phyloP scores from a whole-genome alignment of 345 rosid species.

The Populus simonii region DNA sequence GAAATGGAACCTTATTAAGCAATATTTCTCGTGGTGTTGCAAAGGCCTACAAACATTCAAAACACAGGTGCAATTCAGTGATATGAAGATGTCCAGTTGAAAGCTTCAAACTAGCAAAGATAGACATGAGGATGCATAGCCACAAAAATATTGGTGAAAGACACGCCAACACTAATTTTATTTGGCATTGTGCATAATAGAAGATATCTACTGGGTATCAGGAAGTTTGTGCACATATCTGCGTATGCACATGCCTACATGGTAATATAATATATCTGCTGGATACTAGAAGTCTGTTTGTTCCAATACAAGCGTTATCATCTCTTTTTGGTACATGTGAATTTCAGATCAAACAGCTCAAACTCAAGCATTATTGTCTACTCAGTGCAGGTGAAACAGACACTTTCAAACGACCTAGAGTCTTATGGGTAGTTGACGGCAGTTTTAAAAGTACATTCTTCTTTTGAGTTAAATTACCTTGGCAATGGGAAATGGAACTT shows the following conservation, averaged over 20 bases:
- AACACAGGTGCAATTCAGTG: not conserved
- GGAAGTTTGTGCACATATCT: not conserved
- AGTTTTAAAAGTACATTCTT: not conserved
- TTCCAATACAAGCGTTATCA: not conserved
- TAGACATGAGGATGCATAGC: not conserved
- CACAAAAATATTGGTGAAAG: not conserved
- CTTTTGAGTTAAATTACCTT: conserved; percentile 47
- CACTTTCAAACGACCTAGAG: not conserved
- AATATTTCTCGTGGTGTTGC: conserved; percentile 73
- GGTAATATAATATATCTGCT: not conserved
- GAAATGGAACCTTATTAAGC: conserved; percentile 85
- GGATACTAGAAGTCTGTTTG: not conserved
- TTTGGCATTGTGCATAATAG: not conserved
- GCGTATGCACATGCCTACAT: not conserved
- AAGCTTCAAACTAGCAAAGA: not conserved
- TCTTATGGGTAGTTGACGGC: not conserved
- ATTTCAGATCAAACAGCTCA: not conserved
- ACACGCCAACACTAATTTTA: not conserved
- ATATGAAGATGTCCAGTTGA: not conserved
- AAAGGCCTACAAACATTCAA: conserved; percentile 58
- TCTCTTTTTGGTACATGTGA: not conserved
- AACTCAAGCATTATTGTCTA: not conserved
- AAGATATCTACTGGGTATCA: not conserved
- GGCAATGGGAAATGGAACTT: conserved; percentile 82
- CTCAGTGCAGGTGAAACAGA: not conserved